These are phyloP conservation scores for Penicillium steckii DNA, from an alignment of 495 filamentous ascomycete species.

Conservation along the genomic window DNA sequence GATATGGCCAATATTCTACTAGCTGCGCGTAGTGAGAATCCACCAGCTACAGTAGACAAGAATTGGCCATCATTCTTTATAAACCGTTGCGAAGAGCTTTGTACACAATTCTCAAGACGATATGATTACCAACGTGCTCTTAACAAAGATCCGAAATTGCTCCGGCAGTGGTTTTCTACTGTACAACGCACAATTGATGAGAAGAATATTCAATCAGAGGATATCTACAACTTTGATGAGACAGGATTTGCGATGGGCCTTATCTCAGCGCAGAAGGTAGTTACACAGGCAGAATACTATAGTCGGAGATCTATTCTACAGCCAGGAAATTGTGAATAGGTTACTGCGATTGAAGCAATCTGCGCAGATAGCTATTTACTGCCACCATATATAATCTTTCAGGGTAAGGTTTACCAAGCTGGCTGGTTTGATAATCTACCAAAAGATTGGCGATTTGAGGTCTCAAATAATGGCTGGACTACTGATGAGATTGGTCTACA, in stretches of 20 bases:
- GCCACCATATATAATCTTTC: conserved; percentile 4
- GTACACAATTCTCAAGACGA: conserved; percentile 9
- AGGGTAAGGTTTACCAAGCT: neutral
- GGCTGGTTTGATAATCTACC: neutral
- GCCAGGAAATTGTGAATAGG: neutral
- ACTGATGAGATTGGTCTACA: too few species aligned
- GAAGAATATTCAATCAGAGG: too few species aligned
- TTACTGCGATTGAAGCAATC: neutral
- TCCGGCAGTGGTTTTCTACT: too few species aligned
- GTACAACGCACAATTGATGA: too few species aligned
- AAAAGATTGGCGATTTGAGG: neutral
- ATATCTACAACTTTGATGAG: too few species aligned
- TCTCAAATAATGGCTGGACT: too few species aligned
- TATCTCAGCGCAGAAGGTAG: neutral
- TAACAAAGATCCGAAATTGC: too few species aligned
- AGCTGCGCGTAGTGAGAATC: neutral
- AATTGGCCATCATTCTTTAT: conserved; percentile 21
- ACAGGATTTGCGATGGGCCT: conserved; percentile 8
- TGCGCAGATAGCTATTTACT: too few species aligned
- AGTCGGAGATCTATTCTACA: neutral
- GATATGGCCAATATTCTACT: too few species aligned
- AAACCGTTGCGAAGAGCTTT: conserved; percentile 26
- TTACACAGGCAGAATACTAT: conserved; percentile 2
- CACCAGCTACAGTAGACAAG: neutral
- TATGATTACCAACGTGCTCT: conserved; percentile 3